Evolutionary conservation across 306 rosid genomes (phyloP).

Genomic region (Medicago lupulina): DNA sequence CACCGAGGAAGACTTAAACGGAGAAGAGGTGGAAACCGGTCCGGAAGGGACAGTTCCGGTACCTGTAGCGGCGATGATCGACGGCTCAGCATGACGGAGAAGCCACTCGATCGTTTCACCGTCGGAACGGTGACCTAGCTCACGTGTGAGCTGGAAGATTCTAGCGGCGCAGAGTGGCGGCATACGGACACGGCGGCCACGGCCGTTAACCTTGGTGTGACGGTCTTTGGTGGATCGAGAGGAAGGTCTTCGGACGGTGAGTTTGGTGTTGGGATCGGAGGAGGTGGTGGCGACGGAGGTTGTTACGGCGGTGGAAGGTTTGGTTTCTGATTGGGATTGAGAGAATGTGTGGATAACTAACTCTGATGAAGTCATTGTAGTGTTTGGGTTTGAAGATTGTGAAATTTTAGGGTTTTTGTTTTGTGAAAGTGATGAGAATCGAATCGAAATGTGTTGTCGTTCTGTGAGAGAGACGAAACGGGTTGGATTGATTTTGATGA

Average conservation of each 20-base stretch:
- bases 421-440: not conserved
- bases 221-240: conserved; percentile 73
- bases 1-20: conserved; percentile 36
- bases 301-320: conserved; percentile 15
- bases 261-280: conserved; percentile 34
- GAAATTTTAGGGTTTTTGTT: conserved; percentile 58
- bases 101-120: conserved; percentile 98
- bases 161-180: conserved; percentile 94
- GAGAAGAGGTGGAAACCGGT: conserved; percentile 51
- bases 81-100: conserved; percentile 84
- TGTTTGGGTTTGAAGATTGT: conserved; percentile 29
- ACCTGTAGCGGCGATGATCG: conserved; percentile 87
- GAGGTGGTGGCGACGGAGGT: not conserved
- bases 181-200: conserved; percentile 95
- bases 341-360: conserved; percentile 51
- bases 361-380: conserved; percentile 62
- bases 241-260: conserved; percentile 34
- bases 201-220: conserved; percentile 93
- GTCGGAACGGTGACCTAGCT: conserved; percentile 96
- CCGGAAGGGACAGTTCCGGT: conserved; percentile 70
- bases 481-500: conserved; percentile 37
- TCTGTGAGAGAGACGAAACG: not conserved
- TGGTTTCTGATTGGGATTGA: conserved; percentile 30
- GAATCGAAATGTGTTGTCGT: not conserved
- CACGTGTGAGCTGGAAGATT: conserved; percentile 90